Evolutionary conservation across 2,329 filamentous ascomycete species (phyloP), one percentile per base, ranked within the genome.

Genomic region (Clonostachys rhizophaga): DNA sequence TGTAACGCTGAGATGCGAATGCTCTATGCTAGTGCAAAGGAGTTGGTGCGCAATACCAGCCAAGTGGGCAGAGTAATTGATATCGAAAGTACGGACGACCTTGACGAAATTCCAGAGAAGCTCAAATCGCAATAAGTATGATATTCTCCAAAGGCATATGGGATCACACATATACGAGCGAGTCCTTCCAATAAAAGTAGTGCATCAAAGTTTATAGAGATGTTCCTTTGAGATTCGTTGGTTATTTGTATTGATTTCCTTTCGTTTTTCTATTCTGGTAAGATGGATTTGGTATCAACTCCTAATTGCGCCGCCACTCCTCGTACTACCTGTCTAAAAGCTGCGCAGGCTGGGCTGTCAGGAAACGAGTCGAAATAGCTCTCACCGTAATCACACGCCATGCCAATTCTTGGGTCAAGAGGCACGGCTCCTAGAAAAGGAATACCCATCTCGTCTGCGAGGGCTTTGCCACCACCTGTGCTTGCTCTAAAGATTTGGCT

Each of bases 331-430:
- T 75, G 74, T 68, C 83, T 86, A 50, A 99, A 81, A 4, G 92
- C 91, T 55, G 78, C 73, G 59, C 90, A 95, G 2, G 94, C 91
- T 34, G 94, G 92, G 55, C 90, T 96, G 57, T 97, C 91, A 0
- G 92, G 90, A 65, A 90, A 99, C 20, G 84, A 86, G 60, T 97
- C 91, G 60, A 97, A 88, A 68, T 95, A 99, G 67, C 91, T 96
- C 79, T 99, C 94, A 6, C 95, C 94, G 66, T 89, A 96, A 66
- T 99, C 94, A 61, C 92, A 96, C 4, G 91, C 87, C 88, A 96
- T 95, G 9, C 94, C 89, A 55, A 99, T 96, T 52, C 92, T 76
- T 5, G 94, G 92, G 60, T 99, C 94, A 45, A 99, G 70, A 36
- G 94, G 94, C 12, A 99, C 91, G 12, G 87, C 80, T 1, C 94